These are phyloP conservation scores for Cryptosporidium canis DNA, from an alignment of 169 alveolate genomes.

Conservation along the genomic window DNA sequence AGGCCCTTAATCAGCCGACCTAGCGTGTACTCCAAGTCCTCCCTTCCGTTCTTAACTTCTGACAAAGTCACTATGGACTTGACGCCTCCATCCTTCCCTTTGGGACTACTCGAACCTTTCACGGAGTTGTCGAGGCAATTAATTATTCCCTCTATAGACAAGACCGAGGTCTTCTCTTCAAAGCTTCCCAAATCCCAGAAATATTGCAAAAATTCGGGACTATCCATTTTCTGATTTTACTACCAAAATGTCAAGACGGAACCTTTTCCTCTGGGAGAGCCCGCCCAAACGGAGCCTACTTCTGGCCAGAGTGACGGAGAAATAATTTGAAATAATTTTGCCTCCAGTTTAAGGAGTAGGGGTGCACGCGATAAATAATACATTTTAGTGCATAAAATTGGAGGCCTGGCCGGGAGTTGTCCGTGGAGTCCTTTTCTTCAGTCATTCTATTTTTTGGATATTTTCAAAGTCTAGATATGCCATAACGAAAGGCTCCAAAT, in stretches of 20 bases:
- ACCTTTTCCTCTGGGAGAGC: slow-evolving; percentile 7
- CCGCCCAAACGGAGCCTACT: slow-evolving; percentile 19
- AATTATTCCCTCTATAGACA: slow-evolving; percentile 52
- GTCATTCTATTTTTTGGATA: slow-evolving; percentile 4
- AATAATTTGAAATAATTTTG: not conserved
- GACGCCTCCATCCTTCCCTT: not conserved
- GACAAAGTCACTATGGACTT: slow-evolving; percentile 17
- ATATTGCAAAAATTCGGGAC: slow-evolving; percentile 66
- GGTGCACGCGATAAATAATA: not conserved
- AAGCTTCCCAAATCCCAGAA: slow-evolving; percentile 70
- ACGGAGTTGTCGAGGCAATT: slow-evolving; percentile 2
- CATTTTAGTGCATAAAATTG: not conserved
- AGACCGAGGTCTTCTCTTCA: slow-evolving; percentile 33
- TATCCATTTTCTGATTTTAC: slow-evolving; percentile 53
- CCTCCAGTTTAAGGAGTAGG: not conserved
- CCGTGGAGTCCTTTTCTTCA: not conserved
- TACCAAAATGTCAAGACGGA: slow-evolving; percentile 63
- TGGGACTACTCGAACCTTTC: not conserved
- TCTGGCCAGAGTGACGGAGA: not conserved
- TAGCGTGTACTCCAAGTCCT: slow-evolving; percentile 44
- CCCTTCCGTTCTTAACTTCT: slow-evolving; percentile 19
- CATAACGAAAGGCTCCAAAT: slow-evolving; percentile 31
- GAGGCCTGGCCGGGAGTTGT: not conserved
- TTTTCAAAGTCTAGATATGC: slow-evolving; percentile 67
- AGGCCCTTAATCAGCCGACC: slow-evolving; percentile 53